phyloP scores from a whole-genome alignment of 106 monocot genomes.

The Dactylorhiza incarnata region DNA sequence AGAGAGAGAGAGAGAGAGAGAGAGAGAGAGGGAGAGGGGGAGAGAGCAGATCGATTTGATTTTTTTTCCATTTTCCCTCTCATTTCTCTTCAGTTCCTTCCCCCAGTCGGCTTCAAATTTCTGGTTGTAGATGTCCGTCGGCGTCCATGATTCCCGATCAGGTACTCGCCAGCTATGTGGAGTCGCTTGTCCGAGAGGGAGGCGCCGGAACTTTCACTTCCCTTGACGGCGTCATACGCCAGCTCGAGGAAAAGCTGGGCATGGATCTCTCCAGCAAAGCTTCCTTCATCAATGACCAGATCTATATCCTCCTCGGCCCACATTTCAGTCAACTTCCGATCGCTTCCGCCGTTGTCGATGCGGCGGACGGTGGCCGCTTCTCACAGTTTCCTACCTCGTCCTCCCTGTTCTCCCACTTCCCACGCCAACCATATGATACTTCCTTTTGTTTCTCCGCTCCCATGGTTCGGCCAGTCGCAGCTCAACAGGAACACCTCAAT shows the following conservation, averaged over 20 bases:
- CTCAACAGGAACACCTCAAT: neutral
- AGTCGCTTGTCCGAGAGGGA: conserved; percentile 4
- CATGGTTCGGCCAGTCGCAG: neutral
- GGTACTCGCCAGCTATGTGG: neutral
- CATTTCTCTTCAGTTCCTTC: neutral
- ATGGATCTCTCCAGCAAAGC: conserved; percentile 10
- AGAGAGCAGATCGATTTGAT: neutral
- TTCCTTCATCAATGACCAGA: conserved; percentile 1
- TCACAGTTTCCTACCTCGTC: neutral
- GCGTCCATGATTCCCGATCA: conserved; percentile 1
- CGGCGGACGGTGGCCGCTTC: neutral
- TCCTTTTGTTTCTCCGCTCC: neutral
- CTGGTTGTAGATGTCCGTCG: neutral
- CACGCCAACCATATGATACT: neutral
- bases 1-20: neutral
- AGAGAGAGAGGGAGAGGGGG: neutral
- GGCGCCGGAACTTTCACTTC: neutral
- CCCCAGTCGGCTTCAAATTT: neutral
- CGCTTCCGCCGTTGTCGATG: neutral
- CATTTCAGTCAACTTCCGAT: neutral
- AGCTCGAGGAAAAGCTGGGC: conserved; percentile 1
- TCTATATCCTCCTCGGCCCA: neutral
- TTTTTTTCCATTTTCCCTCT: neutral
- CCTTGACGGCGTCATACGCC: neutral
- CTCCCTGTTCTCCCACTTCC: neutral